A percentile compares a stretch with the other conserved stretches of the same genome.
Conservation (phyloP, 768 basidiomycete genomes). For the Piloderma croceum region DNA sequence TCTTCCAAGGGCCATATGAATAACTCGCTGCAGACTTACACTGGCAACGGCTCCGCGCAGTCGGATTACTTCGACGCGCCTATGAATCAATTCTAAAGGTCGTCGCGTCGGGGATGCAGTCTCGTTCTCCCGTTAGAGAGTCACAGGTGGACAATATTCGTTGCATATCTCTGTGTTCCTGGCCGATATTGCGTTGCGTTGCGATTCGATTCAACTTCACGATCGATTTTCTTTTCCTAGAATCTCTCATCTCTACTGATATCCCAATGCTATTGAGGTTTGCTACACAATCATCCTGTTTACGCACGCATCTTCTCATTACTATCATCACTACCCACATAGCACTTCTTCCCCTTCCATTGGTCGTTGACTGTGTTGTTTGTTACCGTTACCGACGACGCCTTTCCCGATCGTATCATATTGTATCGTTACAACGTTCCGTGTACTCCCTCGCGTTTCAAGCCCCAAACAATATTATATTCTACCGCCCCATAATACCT, state of each 20-base stretch:
- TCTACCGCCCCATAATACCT: no score
- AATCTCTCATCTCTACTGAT: conserved; percentile 1
- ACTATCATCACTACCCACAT: background rate
- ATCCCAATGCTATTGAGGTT: conserved; percentile 8
- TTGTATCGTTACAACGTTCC: conserved; percentile 16
- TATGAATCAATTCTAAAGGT: background rate
- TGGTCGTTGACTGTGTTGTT: conserved; percentile 2
- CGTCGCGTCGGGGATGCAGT: no score
- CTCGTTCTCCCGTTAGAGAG: background rate
- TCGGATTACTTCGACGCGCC: conserved; percentile 20
- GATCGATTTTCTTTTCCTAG: background rate
- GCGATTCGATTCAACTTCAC: conserved; percentile 1
- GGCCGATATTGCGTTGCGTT: background rate
- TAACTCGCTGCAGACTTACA: conserved; percentile 23
- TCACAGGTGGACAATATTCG: background rate
- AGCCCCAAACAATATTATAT: conserved; percentile 33
- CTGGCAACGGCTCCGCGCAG: conserved; percentile 33
- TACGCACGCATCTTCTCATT: conserved; percentile 1
- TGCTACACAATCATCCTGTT: conserved; percentile 4
- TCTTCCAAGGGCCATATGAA: conserved; percentile 17
- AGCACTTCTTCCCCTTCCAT: conserved; percentile 6
- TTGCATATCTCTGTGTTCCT: background rate
- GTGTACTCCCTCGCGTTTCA: conserved; percentile 30
- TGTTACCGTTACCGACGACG: background rate
- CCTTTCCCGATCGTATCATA: conserved; percentile 21